Conservation (phyloP, 495 filamentous ascomycete genomes). For the Jackrogersella multiformis region DNA sequence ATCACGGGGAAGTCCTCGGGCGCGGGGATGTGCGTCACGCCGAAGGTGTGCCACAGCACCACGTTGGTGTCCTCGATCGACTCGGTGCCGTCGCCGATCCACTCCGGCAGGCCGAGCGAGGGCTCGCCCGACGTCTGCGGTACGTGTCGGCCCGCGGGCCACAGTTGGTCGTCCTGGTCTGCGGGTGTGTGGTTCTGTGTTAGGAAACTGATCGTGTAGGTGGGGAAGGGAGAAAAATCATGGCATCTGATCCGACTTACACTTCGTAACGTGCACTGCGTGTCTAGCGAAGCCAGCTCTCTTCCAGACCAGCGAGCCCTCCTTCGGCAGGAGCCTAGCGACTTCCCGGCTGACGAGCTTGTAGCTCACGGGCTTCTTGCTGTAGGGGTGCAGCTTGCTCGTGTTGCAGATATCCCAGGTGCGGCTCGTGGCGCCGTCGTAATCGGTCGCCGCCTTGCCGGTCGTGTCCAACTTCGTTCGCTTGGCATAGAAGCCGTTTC, state of each 20-base stretch:
- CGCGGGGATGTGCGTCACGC: slow-evolving; percentile 88
- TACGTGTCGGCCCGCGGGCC: slow-evolving; percentile 92
- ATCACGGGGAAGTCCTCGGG: slow-evolving; percentile 97
- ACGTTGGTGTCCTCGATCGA: slow-evolving; percentile 86
- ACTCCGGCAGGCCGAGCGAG: slow-evolving; percentile 78
- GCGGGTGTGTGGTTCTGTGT: background rate
- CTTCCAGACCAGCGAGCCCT: slow-evolving; percentile 89
- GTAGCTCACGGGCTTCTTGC: slow-evolving; percentile 86
- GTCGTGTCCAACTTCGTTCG: slow-evolving; percentile 83
- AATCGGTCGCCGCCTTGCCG: slow-evolving; percentile 78
- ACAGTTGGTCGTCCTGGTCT: slow-evolving; percentile 87
- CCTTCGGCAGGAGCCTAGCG: slow-evolving; percentile 80
- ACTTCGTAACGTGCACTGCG: slow-evolving; percentile 91
- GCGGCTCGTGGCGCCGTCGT: slow-evolving; percentile 78
- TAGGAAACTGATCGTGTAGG: background rate
- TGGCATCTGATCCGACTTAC: too few relatives aligned
- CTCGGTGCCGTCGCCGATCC: slow-evolving; percentile 79
- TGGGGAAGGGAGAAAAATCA: background rate
- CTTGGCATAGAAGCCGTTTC: slow-evolving; percentile 93
- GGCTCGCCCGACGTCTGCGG: slow-evolving; percentile 91
- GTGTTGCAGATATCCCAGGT: slow-evolving; percentile 94
- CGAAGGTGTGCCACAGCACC: slow-evolving; percentile 97
- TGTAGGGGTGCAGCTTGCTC: slow-evolving; percentile 84
- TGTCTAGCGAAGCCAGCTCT: slow-evolving; percentile 91
- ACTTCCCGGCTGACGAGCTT: slow-evolving; percentile 91